phyloP scores from a whole-genome alignment of 2,329 filamentous ascomycete genomes.

The Pseudogymnoascus destructans region DNA sequence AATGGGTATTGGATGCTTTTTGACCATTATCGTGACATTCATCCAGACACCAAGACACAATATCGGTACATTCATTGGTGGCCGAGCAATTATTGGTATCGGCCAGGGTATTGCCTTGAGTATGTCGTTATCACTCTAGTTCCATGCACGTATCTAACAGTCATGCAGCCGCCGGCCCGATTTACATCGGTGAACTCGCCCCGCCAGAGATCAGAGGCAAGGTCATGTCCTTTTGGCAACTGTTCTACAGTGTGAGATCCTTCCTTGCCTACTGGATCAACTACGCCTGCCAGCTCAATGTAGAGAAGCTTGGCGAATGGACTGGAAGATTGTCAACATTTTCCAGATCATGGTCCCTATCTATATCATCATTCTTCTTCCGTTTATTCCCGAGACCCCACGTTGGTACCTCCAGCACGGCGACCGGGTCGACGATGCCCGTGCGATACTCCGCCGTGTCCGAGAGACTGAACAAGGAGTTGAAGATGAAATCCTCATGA shows the following conservation, averaged over 20 bases:
- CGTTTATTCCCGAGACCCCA: slow-evolving; percentile 55
- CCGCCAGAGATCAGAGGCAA: slow-evolving; percentile 50
- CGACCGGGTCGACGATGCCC: slow-evolving; percentile 46
- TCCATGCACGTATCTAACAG: slow-evolving; percentile 5
- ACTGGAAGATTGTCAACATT: slow-evolving; percentile 60
- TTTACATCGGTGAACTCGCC: slow-evolving; percentile 58
- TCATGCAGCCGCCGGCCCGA: slow-evolving; percentile 45
- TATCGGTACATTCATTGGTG: slow-evolving; percentile 54
- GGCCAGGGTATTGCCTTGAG: slow-evolving; percentile 56
- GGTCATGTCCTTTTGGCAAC: slow-evolving; percentile 59
- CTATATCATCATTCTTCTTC: slow-evolving; percentile 47
- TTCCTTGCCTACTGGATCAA: slow-evolving; percentile 56
- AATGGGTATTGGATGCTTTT: slow-evolving; percentile 50
- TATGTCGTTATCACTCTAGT: slow-evolving; percentile 22
- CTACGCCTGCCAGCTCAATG: slow-evolving; percentile 46
- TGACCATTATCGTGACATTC: slow-evolving; percentile 56
- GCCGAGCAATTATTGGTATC: slow-evolving; percentile 55
- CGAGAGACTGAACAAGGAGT: slow-evolving; percentile 52
- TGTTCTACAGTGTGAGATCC: slow-evolving; percentile 51
- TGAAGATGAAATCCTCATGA: slow-evolving; percentile 50
- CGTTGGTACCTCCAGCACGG: slow-evolving; percentile 54
- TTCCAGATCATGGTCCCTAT: slow-evolving; percentile 58
- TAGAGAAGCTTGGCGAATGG: slow-evolving; percentile 48
- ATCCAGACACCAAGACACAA: slow-evolving; percentile 50
- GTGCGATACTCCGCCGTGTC: slow-evolving; percentile 42